Base-by-base conservation (phyloP, 345 rosid species). In the Melaleuca quinquenervia region DNA sequence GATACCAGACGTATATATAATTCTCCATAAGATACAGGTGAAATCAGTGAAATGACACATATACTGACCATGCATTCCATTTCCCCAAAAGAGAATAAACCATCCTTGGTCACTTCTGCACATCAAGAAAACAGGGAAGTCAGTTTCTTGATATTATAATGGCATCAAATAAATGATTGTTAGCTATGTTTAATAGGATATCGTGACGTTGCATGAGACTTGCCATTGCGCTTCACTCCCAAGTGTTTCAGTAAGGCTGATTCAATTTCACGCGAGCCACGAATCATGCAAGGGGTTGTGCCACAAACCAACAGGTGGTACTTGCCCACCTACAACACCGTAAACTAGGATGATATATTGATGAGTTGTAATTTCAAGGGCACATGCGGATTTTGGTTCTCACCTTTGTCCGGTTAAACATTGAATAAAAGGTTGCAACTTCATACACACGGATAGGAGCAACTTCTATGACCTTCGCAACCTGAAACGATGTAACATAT, bases 291-390 rank as follows among this genome's bases (percentile, higher is more conserved):
- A 88, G 99, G 99, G 86, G 99, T 94, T 64, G 99, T 98, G 88
- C 99, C 98, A 88, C 99, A 98, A 89, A 98, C 99, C 92, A 98
- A 89, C 24, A 98, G 92, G 89, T 98, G 99, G 91, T 98, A 96
- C 91, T 93, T 94, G 86, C 99, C 98, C 9, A 98, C 99, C 99
- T 98, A 90, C 88, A 88, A 86, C 86, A 85, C 51, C 52, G 4
- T 70, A 88, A 87, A 74, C 60, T 62, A 82, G 82, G 54, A 86
- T 50, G 54, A 86, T 83, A 85, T 2, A 29, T 27, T 86, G 82
- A 29, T 76, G 84, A 85, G 55, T 52, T 83, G 82, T 48, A 86
- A 27, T 49, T 53, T 86, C 6, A 82, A 41, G 24, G 49, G 89
- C 20, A 52, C 64, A 52, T 53, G 64, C 87, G 75, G 76, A 52